A percentile compares a stretch with the other conserved stretches of the same genome.
Evolutionary conservation across 2,329 filamentous ascomycete species (phyloP).

Genomic region (Seiridium cupressi): DNA sequence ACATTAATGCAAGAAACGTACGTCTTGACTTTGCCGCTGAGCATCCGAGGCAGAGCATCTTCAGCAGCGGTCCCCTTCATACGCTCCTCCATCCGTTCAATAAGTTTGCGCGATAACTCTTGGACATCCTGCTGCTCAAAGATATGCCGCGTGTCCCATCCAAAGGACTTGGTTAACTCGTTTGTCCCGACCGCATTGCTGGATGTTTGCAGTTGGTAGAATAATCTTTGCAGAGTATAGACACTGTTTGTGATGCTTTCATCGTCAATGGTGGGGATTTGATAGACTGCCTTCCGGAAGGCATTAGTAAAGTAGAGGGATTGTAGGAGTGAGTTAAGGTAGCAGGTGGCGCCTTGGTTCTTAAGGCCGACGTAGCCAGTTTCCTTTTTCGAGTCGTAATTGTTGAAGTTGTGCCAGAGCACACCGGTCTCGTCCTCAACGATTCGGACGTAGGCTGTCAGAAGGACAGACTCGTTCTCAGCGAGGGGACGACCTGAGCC

Average conservation of each 20-base stretch:
- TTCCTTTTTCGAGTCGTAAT: conserved; percentile 99
- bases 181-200: conserved; percentile 81
- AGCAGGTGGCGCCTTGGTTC: conserved; percentile 93
- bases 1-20: conserved; percentile 99
- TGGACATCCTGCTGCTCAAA: conserved; percentile 99
- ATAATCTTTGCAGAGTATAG: conserved; percentile 88
- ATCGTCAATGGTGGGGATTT: conserved; percentile 90
- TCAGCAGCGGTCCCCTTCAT: conserved; percentile 97
- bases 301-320: conserved; percentile 86
- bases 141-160: conserved; percentile 96
- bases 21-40: conserved; percentile 97
- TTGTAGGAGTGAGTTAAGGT: conserved; percentile 80
- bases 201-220: conserved; percentile 91
- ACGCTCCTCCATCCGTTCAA: conserved; percentile 94
- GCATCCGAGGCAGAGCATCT: conserved; percentile 84
- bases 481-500: conserved; percentile 67
- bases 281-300: conserved; percentile 95
- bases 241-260: conserved; percentile 82
- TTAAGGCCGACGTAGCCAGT: conserved; percentile 95
- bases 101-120: conserved; percentile 91
- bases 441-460: conserved; percentile 79
- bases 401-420: conserved; percentile 86
- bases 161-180: conserved; percentile 93
- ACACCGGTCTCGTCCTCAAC: conserved; percentile 87
- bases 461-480: conserved; percentile 73